These are phyloP conservation scores for Globisporangium yorkense DNA, from an alignment of 352 stramenopile species.

Conservation along the genomic window DNA sequence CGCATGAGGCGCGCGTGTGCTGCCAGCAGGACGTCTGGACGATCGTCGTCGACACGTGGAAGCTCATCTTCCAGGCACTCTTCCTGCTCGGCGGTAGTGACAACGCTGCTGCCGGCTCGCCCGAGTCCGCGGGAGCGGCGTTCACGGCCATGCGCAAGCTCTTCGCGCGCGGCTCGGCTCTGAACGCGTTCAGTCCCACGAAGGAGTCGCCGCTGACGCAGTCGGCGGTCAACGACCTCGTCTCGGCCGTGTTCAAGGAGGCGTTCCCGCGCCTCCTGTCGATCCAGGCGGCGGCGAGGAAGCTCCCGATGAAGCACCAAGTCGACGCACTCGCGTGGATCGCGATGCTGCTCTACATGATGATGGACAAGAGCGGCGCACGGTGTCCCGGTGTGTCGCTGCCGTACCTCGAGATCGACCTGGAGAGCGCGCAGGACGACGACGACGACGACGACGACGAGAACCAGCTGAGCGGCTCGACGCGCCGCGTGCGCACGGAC, in stretches of 20 bases:
- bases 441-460: slow-evolving; percentile 33
- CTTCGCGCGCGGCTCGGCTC: slow-evolving; percentile 40
- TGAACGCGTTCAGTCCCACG: slow-evolving; percentile 26
- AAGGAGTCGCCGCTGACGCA: slow-evolving; percentile 23
- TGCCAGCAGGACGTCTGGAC: slow-evolving; percentile 78
- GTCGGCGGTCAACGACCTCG: slow-evolving; percentile 60
- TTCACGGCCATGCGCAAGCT: slow-evolving; percentile 57
- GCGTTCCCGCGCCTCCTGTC: slow-evolving; percentile 47
- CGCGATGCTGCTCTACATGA: slow-evolving; percentile 72
- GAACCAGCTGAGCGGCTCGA: slow-evolving; percentile 31
- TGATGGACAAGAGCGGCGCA: slow-evolving; percentile 75
- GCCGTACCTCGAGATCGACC: slow-evolving; percentile 66
- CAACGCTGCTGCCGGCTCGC: not conserved
- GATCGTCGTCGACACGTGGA: slow-evolving; percentile 74
- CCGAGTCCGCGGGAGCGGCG: slow-evolving; percentile 29
- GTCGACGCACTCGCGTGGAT: slow-evolving; percentile 57
- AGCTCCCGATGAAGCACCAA: slow-evolving; percentile 52
- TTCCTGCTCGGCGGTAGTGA: slow-evolving; percentile 10
- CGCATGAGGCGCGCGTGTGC: slow-evolving; percentile 71
- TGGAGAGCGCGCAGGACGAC: slow-evolving; percentile 7
- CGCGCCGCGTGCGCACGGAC: slow-evolving; percentile 50
- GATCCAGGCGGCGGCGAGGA: slow-evolving; percentile 35
- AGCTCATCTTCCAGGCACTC: slow-evolving; percentile 70
- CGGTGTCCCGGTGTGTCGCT: slow-evolving; percentile 58
- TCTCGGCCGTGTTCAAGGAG: slow-evolving; percentile 59